phyloP scores from a whole-genome alignment of 345 rosid genomes.

The Trapa bicornis region DNA sequence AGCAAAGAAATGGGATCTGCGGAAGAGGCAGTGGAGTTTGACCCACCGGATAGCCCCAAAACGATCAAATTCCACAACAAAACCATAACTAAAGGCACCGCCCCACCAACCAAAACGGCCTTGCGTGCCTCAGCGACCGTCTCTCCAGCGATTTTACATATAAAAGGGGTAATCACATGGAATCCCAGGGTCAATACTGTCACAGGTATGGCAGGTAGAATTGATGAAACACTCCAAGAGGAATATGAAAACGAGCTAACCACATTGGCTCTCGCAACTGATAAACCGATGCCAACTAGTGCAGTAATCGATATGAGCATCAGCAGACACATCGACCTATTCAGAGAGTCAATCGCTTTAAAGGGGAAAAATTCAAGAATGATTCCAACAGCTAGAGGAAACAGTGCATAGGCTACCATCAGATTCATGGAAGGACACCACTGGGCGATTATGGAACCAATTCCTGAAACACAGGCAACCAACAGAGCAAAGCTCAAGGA shows the following conservation, averaged over 20 bases:
- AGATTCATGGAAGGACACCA: constrained; percentile 64
- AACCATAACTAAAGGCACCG: constrained; percentile 71
- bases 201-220: constrained; percentile 76
- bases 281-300: constrained; percentile 54
- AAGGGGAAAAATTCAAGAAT: constrained; percentile 55
- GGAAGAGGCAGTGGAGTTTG: constrained; percentile 15
- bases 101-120: constrained; percentile 63
- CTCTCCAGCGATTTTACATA: constrained; percentile 68
- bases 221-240: constrained; percentile 47
- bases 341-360: constrained; percentile 44
- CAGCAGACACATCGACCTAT: constrained; percentile 50
- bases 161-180: constrained; percentile 86
- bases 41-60: constrained; percentile 62
- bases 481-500: constrained; percentile 71
- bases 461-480: constrained; percentile 85
- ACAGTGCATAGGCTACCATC: constrained; percentile 45
- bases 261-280: constrained; percentile 59
- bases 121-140: constrained; percentile 50
- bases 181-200: constrained; percentile 79
- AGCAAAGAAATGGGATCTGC: constrained; percentile 67
- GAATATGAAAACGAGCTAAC: constrained; percentile 43
- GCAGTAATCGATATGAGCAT: constrained; percentile 69
- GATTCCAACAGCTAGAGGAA: constrained; percentile 46
- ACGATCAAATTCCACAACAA: constrained; percentile 82
- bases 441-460: constrained; percentile 66